Conservation (phyloP, 805 yeast genomes). For the Ogataea salicorniae region DNA sequence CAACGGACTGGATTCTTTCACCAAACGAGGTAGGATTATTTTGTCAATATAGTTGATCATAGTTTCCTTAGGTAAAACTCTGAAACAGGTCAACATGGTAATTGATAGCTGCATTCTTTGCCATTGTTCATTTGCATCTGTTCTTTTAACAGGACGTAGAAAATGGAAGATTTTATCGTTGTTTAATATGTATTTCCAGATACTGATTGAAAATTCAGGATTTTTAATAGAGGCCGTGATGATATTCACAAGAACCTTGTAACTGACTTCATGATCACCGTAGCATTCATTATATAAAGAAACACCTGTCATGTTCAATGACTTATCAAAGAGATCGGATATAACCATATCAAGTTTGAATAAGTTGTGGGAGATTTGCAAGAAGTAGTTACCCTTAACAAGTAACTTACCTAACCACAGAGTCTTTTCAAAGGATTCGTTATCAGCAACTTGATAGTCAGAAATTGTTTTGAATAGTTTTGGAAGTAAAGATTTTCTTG, state of each 20-base stretch:
- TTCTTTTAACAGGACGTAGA: conserved; percentile 44
- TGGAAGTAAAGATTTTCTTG: conserved; percentile 69
- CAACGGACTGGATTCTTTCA: conserved; percentile 71
- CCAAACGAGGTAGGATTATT: conserved; percentile 33
- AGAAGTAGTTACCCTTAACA: conserved; percentile 38
- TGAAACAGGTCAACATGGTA: conserved; percentile 43
- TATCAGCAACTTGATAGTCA: conserved; percentile 34
- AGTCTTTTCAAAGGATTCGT: conserved; percentile 33
- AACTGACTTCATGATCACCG: conserved; percentile 53
- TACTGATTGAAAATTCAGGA: conserved; percentile 23
- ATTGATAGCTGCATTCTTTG: conserved; percentile 53
- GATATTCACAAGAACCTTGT: conserved; percentile 46
- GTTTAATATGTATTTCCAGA: conserved; percentile 35
- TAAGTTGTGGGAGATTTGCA: conserved; percentile 51
- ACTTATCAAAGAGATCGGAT: conserved; percentile 45
- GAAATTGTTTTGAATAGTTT: conserved; percentile 43
- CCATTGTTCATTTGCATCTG: conserved; percentile 69
- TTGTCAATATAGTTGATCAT: conserved; percentile 25
- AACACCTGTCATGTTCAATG: conserved; percentile 31
- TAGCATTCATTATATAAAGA: conserved; percentile 44
- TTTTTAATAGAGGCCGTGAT: conserved; percentile 35
- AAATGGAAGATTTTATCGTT: conserved; percentile 38
- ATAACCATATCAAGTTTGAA: conserved; percentile 58
- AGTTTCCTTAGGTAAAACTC: conserved; percentile 24
- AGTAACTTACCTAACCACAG: conserved; percentile 50